A percentile compares a stretch with the other conserved stretches of the same genome.
Conservation (phyloP, 306 rosid genomes). For the Trifolium subterraneum region DNA sequence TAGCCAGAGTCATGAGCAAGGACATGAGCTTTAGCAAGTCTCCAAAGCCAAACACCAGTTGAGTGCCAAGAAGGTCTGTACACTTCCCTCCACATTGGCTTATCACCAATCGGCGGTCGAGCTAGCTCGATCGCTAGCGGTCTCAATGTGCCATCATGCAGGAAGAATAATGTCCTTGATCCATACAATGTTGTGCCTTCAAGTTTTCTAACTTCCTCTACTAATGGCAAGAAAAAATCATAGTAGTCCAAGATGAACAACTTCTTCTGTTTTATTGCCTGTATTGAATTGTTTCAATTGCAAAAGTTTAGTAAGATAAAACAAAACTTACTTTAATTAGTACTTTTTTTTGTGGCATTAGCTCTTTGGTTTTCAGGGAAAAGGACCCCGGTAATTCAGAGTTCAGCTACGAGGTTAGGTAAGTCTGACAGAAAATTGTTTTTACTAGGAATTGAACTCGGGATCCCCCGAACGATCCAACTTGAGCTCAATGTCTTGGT, state of each 20-base stretch:
- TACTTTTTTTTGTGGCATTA: too few species aligned
- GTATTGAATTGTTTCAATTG: neutral
- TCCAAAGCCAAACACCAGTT: slow-evolving; percentile 86
- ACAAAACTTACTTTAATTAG: too few species aligned
- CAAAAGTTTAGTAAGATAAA: neutral
- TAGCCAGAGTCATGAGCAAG: slow-evolving; percentile 83
- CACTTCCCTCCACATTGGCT: slow-evolving; percentile 74
- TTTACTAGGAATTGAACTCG: too few species aligned
- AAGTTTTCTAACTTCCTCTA: slow-evolving; percentile 59
- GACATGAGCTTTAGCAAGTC: slow-evolving; percentile 84
- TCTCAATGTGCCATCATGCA: slow-evolving; percentile 52
- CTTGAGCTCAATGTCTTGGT: too few species aligned
- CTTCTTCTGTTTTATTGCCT: slow-evolving; percentile 73
- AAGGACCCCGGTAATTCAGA: too few species aligned
- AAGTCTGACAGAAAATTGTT: too few species aligned
- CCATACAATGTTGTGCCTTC: slow-evolving; percentile 79
- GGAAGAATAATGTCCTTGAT: slow-evolving; percentile 78
- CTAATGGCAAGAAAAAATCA: slow-evolving; percentile 70
- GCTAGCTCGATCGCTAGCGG: slow-evolving; percentile 78
- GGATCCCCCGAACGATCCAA: too few species aligned
- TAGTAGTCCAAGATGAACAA: slow-evolving; percentile 81
- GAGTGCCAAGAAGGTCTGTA: slow-evolving; percentile 63
- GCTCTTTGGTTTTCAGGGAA: too few species aligned
- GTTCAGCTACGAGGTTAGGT: too few species aligned
- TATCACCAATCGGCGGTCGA: slow-evolving; percentile 70